These are phyloP conservation scores for Gossypium schwendimanii DNA, from an alignment of 441 rosid genomes.

Conservation along the genomic window DNA sequence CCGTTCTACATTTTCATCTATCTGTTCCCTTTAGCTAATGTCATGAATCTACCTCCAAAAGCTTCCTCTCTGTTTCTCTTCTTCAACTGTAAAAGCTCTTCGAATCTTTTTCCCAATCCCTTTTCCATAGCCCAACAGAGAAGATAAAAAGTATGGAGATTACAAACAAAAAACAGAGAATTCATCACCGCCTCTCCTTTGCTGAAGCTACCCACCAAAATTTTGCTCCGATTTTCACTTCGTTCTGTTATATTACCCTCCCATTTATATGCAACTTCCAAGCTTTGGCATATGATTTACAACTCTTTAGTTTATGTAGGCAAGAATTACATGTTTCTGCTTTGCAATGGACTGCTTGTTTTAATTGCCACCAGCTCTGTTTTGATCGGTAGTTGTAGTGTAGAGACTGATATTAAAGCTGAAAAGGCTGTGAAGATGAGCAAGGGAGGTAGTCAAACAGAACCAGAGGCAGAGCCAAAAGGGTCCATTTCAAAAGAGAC, in stretches of 20 bases:
- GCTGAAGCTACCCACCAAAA: slow-evolving; percentile 19
- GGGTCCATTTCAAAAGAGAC: slow-evolving; percentile 9
- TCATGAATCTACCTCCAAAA: not conserved
- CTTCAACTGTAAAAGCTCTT: not conserved
- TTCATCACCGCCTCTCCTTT: not conserved
- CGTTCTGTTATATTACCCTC: slow-evolving; percentile 30
- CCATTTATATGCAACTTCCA: slow-evolving; percentile 22
- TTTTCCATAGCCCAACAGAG: not conserved
- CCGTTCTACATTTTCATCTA: too few species aligned
- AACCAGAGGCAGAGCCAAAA: not conserved
- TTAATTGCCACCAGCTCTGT: slow-evolving; percentile 43
- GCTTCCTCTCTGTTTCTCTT: not conserved
- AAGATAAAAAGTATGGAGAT: not conserved
- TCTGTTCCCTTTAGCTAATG: not conserved
- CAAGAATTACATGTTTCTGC: slow-evolving; percentile 64
- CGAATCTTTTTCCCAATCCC: too few species aligned
- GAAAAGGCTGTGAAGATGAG: not conserved
- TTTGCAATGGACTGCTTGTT: slow-evolving; percentile 68
- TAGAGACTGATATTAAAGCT: not conserved
- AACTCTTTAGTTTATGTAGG: slow-evolving; percentile 23
- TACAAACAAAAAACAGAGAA: not conserved
- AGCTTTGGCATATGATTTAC: slow-evolving; percentile 16
- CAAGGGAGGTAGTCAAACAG: slow-evolving; percentile 3
- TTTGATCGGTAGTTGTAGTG: slow-evolving; percentile 17
- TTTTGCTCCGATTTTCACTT: slow-evolving; percentile 29